Conservation (phyloP, 345 rosid genomes). For the Aethionema arabicum region DNA sequence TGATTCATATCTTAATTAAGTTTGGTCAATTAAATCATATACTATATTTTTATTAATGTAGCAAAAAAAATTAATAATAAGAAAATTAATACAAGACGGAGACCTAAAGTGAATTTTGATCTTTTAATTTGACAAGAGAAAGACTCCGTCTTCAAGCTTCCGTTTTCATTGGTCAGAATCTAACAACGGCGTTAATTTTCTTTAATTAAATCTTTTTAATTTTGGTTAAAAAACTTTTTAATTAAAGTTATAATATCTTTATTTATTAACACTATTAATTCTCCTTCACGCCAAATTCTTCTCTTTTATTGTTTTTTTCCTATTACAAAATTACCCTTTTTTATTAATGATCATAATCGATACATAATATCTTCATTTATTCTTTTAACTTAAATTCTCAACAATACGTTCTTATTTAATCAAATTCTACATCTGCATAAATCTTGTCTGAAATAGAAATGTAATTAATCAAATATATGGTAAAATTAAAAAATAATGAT, state of each 20-base stretch:
- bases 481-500: neutral
- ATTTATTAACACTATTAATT: slow-evolving; percentile 4
- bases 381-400: slow-evolving; percentile 3
- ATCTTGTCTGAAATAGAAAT: slow-evolving; percentile 14
- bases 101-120: slow-evolving; percentile 26
- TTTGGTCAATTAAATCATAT: neutral
- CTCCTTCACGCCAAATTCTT: slow-evolving; percentile 3
- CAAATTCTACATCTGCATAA: neutral
- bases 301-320: neutral
- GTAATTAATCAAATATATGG: slow-evolving; percentile 8
- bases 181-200: slow-evolving; percentile 36
- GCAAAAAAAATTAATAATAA: no score
- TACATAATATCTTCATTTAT: slow-evolving; percentile 17
- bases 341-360: slow-evolving; percentile 17
- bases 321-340: neutral
- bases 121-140: slow-evolving; percentile 21
- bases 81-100: slow-evolving; percentile 25
- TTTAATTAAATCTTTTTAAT: neutral
- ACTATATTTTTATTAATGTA: no score
- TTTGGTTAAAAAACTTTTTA: neutral
- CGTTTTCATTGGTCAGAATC: slow-evolving; percentile 35
- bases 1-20: neutral
- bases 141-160: slow-evolving; percentile 38
- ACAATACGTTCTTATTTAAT: neutral
- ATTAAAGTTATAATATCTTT: neutral